phyloP scores from a whole-genome alignment of 1,284 basidiomycete genomes.

The Puccinia horiana region DNA sequence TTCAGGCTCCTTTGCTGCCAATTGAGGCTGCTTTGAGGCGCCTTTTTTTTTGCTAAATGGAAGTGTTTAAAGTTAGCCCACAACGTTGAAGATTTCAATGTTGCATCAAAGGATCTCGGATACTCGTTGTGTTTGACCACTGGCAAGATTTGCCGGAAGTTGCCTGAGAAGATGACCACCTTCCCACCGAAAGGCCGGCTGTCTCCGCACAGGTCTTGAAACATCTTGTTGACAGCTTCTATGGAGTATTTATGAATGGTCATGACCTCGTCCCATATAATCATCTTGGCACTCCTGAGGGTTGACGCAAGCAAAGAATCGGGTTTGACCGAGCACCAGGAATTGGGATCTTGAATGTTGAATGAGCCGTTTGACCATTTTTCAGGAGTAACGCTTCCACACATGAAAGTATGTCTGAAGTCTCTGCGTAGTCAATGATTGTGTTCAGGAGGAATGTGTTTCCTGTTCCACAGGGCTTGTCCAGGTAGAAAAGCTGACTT shows the following conservation, averaged over 20 bases:
- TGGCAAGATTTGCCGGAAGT: constrained; percentile 30
- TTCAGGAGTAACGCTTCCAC: constrained; percentile 61
- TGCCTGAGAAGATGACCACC: neutral
- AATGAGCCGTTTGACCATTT: constrained; percentile 62
- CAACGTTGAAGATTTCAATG: neutral
- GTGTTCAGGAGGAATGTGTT: constrained; percentile 64
- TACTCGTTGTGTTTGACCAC: neutral
- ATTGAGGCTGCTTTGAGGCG: neutral
- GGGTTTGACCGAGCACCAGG: neutral
- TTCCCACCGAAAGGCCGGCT: constrained; percentile 7
- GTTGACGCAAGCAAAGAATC: neutral
- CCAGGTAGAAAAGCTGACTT: constrained; percentile 60
- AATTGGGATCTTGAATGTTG: constrained; percentile 61
- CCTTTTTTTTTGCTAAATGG: neutral
- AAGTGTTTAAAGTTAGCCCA: neutral
- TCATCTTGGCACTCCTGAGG: neutral
- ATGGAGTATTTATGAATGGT: constrained; percentile 15
- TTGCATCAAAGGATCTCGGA: neutral
- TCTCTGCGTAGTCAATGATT: constrained; percentile 59
- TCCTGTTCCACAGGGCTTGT: constrained; percentile 63
- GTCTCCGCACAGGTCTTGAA: neutral
- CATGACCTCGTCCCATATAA: constrained; percentile 46
- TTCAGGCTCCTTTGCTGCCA: no score
- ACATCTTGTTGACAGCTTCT: constrained; percentile 37
- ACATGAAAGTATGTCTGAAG: constrained; percentile 61